Evolutionary conservation across 768 basidiomycete species (phyloP).

Genomic region (Calocera viscosa): DNA sequence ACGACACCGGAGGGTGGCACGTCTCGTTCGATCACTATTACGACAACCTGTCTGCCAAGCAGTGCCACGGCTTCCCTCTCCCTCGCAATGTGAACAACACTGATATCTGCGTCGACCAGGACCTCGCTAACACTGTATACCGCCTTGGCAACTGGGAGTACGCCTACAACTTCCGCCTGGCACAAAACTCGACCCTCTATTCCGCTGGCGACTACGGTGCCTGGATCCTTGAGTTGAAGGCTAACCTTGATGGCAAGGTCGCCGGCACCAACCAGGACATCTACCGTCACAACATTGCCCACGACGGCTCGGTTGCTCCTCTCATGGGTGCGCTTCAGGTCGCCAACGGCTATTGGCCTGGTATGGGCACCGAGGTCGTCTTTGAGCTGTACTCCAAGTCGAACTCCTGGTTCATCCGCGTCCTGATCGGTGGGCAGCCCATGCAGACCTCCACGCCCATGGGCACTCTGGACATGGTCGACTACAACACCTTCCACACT

Average conservation of each 20-base stretch:
- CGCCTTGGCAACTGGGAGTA: constrained; percentile 21
- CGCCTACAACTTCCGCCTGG: constrained; percentile 18
- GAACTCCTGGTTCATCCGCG: constrained; percentile 14
- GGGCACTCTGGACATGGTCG: constrained; percentile 18
- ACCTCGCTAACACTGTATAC: constrained; percentile 15
- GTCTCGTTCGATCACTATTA: constrained; percentile 22
- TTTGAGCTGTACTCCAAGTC: constrained; percentile 20
- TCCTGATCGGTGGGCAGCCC: constrained; percentile 19
- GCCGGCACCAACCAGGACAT: constrained; percentile 8
- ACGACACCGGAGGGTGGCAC: constrained; percentile 21
- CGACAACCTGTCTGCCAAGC: constrained; percentile 22
- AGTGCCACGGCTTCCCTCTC: constrained; percentile 19
- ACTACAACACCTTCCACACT: not conserved
- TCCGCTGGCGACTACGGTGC: constrained; percentile 19
- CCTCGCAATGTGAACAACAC: constrained; percentile 21
- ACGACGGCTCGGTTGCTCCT: constrained; percentile 21
- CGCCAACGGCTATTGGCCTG: constrained; percentile 19
- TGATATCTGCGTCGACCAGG: constrained; percentile 16
- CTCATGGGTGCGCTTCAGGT: constrained; percentile 21
- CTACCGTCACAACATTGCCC: constrained; percentile 21
- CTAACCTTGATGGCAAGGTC: constrained; percentile 14
- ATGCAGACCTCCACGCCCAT: constrained; percentile 21
- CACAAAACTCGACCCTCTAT: constrained; percentile 17
- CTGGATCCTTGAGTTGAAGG: constrained; percentile 18
- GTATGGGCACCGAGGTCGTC: constrained; percentile 22